These are phyloP conservation scores for Rhodocollybia butyracea DNA, from an alignment of 768 basidiomycete species.

Conservation along the genomic window DNA sequence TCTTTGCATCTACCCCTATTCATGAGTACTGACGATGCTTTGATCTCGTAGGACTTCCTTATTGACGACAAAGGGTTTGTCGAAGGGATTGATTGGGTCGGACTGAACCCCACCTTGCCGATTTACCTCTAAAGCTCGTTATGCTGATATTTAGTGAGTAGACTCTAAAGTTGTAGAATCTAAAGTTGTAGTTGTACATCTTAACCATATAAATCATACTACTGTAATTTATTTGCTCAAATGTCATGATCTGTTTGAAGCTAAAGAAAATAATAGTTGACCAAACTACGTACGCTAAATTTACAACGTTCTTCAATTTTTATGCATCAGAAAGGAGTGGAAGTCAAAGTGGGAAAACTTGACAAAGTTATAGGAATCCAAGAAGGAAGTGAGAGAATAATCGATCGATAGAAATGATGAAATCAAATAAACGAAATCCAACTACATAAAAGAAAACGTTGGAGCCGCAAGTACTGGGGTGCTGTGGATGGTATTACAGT, in stretches of 20 bases:
- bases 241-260: neutral
- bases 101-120: slow-evolving; percentile 73
- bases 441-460: neutral
- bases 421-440: neutral
- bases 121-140: slow-evolving; percentile 78
- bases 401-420: neutral
- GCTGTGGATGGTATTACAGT: slow-evolving; percentile 2
- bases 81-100: slow-evolving; percentile 68
- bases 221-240: no score
- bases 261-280: neutral
- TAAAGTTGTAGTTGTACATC: no score
- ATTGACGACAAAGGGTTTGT: slow-evolving; percentile 76
- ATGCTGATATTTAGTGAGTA: no score
- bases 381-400: neutral
- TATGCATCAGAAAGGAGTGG: neutral
- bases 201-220: no score
- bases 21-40: neutral
- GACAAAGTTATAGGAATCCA: neutral
- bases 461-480: no score
- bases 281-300: neutral
- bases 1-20: slow-evolving; percentile 7
- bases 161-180: no score
- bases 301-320: neutral
- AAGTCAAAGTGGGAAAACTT: neutral
- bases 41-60: slow-evolving; percentile 64